Conservation (phyloP, 768 basidiomycete genomes). For the Leccinum obscurum region DNA sequence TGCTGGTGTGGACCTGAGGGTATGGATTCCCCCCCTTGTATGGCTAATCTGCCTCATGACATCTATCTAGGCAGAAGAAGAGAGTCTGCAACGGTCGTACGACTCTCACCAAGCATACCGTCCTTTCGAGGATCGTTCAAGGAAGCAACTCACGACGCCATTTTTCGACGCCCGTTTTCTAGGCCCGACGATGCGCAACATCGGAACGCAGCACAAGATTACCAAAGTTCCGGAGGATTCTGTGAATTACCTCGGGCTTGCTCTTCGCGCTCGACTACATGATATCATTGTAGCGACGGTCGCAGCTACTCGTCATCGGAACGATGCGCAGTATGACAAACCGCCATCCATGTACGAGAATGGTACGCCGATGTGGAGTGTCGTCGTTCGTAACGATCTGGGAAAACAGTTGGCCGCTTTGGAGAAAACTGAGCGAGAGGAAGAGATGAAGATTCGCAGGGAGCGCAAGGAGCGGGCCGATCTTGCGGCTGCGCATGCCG, state of each 20-base stretch:
- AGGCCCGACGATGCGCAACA: constrained; percentile 63
- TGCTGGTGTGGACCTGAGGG: constrained; percentile 84
- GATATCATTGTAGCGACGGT: constrained; percentile 69
- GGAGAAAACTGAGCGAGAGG: constrained; percentile 80
- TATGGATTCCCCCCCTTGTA: constrained; percentile 32
- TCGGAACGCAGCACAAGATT: constrained; percentile 71
- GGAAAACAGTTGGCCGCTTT: constrained; percentile 74
- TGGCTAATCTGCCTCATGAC: not conserved
- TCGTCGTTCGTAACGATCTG: constrained; percentile 75
- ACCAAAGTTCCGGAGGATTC: constrained; percentile 66
- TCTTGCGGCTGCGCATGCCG: constrained; percentile 67
- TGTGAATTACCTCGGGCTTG: constrained; percentile 76
- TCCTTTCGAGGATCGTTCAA: constrained; percentile 73
- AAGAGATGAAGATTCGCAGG: constrained; percentile 70
- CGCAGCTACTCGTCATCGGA: constrained; percentile 65
- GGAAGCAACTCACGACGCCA: constrained; percentile 70
- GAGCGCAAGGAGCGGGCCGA: constrained; percentile 81
- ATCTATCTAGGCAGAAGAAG: constrained; percentile 76
- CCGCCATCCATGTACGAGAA: constrained; percentile 66
- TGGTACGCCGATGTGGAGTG: constrained; percentile 78
- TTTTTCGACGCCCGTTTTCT: constrained; percentile 69
- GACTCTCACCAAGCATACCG: constrained; percentile 64
- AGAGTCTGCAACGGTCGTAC: constrained; percentile 66
- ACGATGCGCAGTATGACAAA: constrained; percentile 67
- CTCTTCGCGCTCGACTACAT: constrained; percentile 72